Percentiles rank a stretch among this genome's conserved stretches.
phyloP scores from a whole-genome alignment of 768 basidiomycete genomes.

The Naganishia vaughanmartiniae region DNA sequence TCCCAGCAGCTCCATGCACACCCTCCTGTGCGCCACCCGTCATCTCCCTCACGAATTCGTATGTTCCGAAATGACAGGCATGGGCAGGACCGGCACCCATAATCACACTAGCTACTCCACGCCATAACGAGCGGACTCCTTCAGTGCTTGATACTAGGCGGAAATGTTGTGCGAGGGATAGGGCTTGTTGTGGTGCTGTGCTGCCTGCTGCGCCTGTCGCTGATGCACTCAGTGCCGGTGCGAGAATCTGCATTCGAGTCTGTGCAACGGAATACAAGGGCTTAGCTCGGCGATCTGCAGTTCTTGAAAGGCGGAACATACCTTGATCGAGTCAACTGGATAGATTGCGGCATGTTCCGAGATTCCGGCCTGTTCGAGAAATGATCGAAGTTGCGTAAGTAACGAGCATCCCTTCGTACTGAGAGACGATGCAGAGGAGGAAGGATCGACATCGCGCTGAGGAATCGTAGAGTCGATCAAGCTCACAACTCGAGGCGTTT shows the following conservation, averaged over 20 bases:
- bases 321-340: slow-evolving; percentile 97
- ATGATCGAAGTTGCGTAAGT: neutral
- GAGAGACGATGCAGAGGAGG: too few relatives aligned
- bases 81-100: slow-evolving; percentile 97
- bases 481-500: neutral
- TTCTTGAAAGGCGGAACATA: slow-evolving; percentile 51
- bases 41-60: slow-evolving; percentile 91
- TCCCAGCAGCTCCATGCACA: slow-evolving; percentile 75
- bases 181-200: slow-evolving; percentile 26
- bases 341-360: slow-evolving; percentile 99
- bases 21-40: slow-evolving; percentile 70
- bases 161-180: slow-evolving; percentile 46
- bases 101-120: slow-evolving; percentile 92
- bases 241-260: slow-evolving; percentile 95
- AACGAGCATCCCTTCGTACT: neutral
- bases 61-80: slow-evolving; percentile 93
- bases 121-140: slow-evolving; percentile 85
- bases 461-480: neutral
- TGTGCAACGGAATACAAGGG: slow-evolving; percentile 48
- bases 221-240: slow-evolving; percentile 36
- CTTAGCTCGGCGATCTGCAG: neutral
- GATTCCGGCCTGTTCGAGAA: slow-evolving; percentile 68
- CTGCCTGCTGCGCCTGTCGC: slow-evolving; percentile 28
- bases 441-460: neutral
- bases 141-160: slow-evolving; percentile 80